Conservation (phyloP, 192 early-diverging fungal species). For the Phlyctochytrium bullatum region DNA sequence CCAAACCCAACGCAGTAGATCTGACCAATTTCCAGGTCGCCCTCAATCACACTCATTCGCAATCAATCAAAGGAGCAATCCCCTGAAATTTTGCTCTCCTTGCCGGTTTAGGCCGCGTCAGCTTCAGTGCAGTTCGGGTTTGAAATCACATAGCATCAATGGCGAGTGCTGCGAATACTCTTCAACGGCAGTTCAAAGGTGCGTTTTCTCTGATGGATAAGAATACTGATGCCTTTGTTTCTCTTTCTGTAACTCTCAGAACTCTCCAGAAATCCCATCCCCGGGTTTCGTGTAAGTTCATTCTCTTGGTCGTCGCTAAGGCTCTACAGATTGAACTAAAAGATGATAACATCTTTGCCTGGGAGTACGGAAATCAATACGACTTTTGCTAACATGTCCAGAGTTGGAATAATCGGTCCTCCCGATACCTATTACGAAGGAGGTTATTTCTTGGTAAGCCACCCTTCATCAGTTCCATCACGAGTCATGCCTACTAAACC, state of each 20-base stretch:
- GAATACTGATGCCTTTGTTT: background rate
- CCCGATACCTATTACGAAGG: constrained; percentile 52
- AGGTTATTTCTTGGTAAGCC: constrained; percentile 51
- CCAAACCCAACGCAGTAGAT: no score
- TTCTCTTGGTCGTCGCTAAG: background rate
- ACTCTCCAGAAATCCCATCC: constrained; percentile 46
- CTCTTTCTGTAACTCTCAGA: constrained; percentile 30
- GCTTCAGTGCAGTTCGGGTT: no score
- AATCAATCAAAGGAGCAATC: no score
- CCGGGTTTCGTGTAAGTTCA: constrained; percentile 43
- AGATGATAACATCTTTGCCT: constrained; percentile 56
- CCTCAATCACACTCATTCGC: no score
- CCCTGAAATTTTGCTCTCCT: no score
- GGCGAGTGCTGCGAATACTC: constrained; percentile 32
- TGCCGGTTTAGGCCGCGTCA: no score
- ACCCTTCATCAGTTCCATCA: no score
- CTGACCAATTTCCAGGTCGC: no score
- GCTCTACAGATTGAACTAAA: constrained; percentile 36
- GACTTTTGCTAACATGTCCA: constrained; percentile 14
- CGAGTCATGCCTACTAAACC: constrained; percentile 5
- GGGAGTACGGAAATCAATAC: constrained; percentile 45
- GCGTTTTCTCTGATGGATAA: background rate
- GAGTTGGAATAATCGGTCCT: constrained; percentile 59
- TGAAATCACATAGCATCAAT: no score
- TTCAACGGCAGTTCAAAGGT: constrained; percentile 50